Conservation (phyloP, 768 basidiomycete species). For the Xerocomus brunneocitrinus region DNA sequence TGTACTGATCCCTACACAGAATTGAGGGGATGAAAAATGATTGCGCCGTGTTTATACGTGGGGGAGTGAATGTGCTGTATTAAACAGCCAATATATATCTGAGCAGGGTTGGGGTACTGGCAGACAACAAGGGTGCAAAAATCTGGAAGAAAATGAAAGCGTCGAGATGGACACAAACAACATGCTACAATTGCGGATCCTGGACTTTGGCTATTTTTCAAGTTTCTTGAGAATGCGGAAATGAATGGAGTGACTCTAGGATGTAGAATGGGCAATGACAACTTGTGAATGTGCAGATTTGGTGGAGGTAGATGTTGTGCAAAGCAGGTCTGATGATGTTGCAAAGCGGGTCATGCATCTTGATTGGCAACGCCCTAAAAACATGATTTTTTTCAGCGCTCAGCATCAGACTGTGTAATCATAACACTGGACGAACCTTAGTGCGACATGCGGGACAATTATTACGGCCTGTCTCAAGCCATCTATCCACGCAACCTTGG, state of each 20-base stretch:
- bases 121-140: slow-evolving; percentile 8
- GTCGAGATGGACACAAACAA: slow-evolving; percentile 12
- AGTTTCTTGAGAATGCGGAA: slow-evolving; percentile 10
- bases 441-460: slow-evolving; percentile 90
- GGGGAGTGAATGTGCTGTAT: slow-evolving; percentile 9
- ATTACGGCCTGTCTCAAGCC: slow-evolving; percentile 81
- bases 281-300: background rate
- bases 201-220: slow-evolving; percentile 10
- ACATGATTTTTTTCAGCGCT: background rate
- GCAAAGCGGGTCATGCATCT: slow-evolving; percentile 9
- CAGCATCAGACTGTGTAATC: background rate
- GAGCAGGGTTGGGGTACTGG: slow-evolving; percentile 12
- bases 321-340: slow-evolving; percentile 1
- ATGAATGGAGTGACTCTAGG: slow-evolving; percentile 15
- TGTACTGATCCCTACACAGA: slow-evolving; percentile 15
- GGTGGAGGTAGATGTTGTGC: slow-evolving; percentile 7
- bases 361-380: slow-evolving; percentile 26
- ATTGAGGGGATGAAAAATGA: slow-evolving; percentile 1
- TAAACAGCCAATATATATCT: slow-evolving; percentile 23
- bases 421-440: slow-evolving; percentile 42
- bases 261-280: slow-evolving; percentile 1
- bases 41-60: slow-evolving; percentile 13
- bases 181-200: slow-evolving; percentile 25
- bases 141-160: slow-evolving; percentile 3
- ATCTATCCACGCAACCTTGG: slow-evolving; percentile 79